A percentile compares a stretch with the other conserved stretches of the same genome.
Conservation (phyloP, 352 stramenopile genomes). For the Phytophthora lateralis region DNA sequence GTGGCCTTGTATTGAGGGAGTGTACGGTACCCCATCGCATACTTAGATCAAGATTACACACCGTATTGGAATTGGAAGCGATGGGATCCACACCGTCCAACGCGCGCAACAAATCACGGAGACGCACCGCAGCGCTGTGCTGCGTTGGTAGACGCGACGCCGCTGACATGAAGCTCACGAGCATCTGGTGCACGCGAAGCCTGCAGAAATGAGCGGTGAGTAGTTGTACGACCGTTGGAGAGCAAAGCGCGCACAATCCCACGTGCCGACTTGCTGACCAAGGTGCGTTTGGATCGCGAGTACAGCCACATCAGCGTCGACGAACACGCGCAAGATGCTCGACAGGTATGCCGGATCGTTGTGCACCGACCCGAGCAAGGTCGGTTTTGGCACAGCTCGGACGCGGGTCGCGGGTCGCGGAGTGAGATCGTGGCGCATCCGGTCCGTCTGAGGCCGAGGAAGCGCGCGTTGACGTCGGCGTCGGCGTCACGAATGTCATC, state of each 20-base stretch:
- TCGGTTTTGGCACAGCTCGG: not conserved
- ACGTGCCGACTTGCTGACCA: slow-evolving; percentile 4
- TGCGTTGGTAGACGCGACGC: too few relatives aligned
- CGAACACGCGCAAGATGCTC: slow-evolving; percentile 2
- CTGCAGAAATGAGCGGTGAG: slow-evolving; percentile 1
- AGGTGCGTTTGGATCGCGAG: slow-evolving; percentile 1
- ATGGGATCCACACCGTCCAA: too few relatives aligned
- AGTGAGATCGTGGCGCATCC: not conserved
- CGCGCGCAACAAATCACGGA: too few relatives aligned
- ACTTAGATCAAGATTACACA: too few relatives aligned
- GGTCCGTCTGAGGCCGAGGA: not conserved
- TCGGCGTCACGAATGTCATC: not conserved
- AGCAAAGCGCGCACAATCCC: not conserved
- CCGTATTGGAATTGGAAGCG: too few relatives aligned
- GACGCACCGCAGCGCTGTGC: too few relatives aligned
- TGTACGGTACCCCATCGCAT: too few relatives aligned
- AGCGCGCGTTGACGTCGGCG: slow-evolving; percentile 3
- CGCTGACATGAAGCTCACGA: slow-evolving; percentile 8
- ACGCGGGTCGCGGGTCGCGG: not conserved
- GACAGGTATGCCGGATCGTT: not conserved
- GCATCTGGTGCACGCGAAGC: slow-evolving; percentile 3
- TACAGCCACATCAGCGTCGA: not conserved
- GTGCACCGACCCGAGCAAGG: slow-evolving; percentile 1
- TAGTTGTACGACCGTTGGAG: not conserved
- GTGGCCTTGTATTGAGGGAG: not conserved